phyloP scores from a whole-genome alignment of 2,329 filamentous ascomycete genomes.

The Penicillium hesseltinei region DNA sequence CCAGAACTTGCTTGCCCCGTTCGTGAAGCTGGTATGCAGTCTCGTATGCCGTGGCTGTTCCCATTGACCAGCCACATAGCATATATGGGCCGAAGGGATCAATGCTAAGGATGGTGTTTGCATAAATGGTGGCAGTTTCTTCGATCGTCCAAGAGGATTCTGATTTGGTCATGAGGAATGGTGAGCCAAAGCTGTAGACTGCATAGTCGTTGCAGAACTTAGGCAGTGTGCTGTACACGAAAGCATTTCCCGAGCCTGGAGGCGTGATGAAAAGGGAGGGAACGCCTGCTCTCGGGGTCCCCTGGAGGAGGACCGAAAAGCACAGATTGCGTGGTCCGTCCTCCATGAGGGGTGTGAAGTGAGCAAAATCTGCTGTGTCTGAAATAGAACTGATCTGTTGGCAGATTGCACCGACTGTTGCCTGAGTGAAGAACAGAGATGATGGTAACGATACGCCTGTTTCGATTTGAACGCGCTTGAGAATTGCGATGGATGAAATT shows the following conservation, averaged over 20 bases:
- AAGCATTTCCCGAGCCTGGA: slow-evolving; percentile 14
- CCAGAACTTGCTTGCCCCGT: slow-evolving; percentile 6
- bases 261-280: slow-evolving; percentile 11
- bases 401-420: slow-evolving; percentile 2
- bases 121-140: slow-evolving; percentile 9
- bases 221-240: slow-evolving; percentile 3
- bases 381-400: not conserved
- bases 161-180: slow-evolving; percentile 15
- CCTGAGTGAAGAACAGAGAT: slow-evolving; percentile 12
- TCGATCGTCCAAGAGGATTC: slow-evolving; percentile 12
- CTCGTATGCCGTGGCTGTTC: slow-evolving; percentile 7
- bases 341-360: not conserved
- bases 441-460: slow-evolving; percentile 9
- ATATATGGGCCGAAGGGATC: slow-evolving; percentile 10
- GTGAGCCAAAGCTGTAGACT: slow-evolving; percentile 13
- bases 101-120: slow-evolving; percentile 11
- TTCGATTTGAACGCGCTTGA: slow-evolving; percentile 1
- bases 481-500: slow-evolving; percentile 13
- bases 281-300: slow-evolving; percentile 5
- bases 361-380: not conserved
- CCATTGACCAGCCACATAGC: slow-evolving; percentile 15
- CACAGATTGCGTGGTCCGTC: not conserved
- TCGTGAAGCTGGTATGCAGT: slow-evolving; percentile 7
- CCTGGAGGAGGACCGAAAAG: slow-evolving; percentile 9
- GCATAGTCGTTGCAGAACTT: slow-evolving; percentile 11